Evolutionary conservation across 768 basidiomycete species (phyloP), one percentile per base, ranked within the genome.

Genomic region (Calocybe indica): DNA sequence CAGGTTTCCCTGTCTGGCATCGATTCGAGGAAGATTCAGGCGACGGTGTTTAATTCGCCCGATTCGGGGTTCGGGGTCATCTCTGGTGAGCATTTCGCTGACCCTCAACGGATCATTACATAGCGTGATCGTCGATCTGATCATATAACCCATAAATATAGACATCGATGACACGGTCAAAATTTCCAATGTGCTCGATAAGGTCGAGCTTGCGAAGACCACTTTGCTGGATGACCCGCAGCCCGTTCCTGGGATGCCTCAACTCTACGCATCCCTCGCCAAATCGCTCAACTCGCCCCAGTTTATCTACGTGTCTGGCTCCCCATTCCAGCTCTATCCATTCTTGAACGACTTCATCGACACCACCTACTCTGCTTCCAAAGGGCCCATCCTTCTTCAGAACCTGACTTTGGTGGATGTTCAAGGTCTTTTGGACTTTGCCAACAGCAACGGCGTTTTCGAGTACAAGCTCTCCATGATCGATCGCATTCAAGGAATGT

Each of bases 101-200:
- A 7, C 32, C 11, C 7, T 13, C 11, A 37, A 37, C 13, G 15
- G 11, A 13, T 15, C 29, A 29, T 37, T 15, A 15, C 31, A 11
- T n/a, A 4, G 1, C 22, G 22, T 22, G 22, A 22, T 22, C 22
- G 22, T 22, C 22, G 22, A 22, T 22, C 22, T 22, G 22, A 22
- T 22, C 22, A 22, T 37, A 10, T 40, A 30, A 42, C 42, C 15
- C 3, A 10, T 11, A 13, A 12, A 6, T 37, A 35, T 10, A 72
- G 71, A 74, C 54, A 69, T 73, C 46, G 71, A 74, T 51, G 71
- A 72, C 50, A 74, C 71, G 1, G 57, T 75, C 36, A 75, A 75
- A 51, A 53, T 73, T 10, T 65, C 71, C 0, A 58, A 73, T 47
- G 68, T 65, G 14, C 63, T 72, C 29, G 60, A 73, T 53, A 66